These are phyloP conservation scores for Fusarium neocosmosporiellum DNA, from an alignment of 2,329 filamentous ascomycete genomes.

Conservation along the genomic window DNA sequence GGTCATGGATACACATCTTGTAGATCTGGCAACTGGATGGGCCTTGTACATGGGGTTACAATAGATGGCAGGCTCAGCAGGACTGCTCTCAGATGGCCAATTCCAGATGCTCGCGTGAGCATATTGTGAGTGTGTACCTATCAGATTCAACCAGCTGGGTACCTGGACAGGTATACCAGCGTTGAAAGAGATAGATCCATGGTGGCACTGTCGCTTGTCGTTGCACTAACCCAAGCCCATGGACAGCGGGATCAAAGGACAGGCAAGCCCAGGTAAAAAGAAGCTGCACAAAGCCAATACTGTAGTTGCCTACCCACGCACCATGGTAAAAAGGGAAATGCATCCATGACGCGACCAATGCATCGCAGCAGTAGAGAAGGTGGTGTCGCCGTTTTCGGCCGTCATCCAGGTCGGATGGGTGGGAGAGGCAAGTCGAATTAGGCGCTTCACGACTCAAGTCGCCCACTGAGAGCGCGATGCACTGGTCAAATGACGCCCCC, in stretches of 20 bases:
- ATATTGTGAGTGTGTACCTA: constrained; percentile 7
- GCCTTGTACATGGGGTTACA: not conserved
- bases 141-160: constrained; percentile 5
- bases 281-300: not conserved
- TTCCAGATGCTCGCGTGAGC: constrained; percentile 33
- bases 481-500: constrained; percentile 41
- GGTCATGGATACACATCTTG: not conserved
- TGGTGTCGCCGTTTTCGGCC: constrained; percentile 22
- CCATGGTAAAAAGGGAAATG: not conserved
- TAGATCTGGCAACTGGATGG: not conserved
- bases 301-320: not conserved
- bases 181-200: constrained; percentile 21
- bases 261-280: not conserved
- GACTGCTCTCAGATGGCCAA: not conserved
- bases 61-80: constrained; percentile 5
- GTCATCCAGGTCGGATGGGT: constrained; percentile 2
- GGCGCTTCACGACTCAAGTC: constrained; percentile 25
- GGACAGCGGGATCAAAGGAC: not conserved
- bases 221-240: constrained; percentile 2
- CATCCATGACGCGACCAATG: constrained; percentile 32
- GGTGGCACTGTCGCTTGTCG: constrained; percentile 17
- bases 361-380: constrained; percentile 17
- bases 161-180: not conserved
- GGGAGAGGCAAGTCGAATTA: constrained; percentile 33
- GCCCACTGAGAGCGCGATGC: constrained; percentile 31